phyloP scores from a whole-genome alignment of 2,329 filamentous ascomycete species.

The Penicillium decumbens region DNA sequence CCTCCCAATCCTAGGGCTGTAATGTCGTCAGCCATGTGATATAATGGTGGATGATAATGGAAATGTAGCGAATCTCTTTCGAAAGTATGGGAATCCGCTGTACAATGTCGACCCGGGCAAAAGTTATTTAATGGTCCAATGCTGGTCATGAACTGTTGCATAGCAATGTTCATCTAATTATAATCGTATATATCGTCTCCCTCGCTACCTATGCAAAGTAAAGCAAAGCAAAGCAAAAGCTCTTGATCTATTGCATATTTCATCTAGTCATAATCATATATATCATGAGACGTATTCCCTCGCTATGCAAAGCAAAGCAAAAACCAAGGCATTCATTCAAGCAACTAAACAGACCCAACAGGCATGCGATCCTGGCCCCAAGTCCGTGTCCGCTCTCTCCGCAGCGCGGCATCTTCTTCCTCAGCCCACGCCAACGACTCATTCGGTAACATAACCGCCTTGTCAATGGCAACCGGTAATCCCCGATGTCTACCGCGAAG shows the following conservation, averaged over 20 bases:
- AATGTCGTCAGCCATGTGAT: not conserved
- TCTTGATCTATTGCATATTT: not conserved
- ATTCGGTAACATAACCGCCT: conserved; percentile 44
- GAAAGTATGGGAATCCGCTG: no score
- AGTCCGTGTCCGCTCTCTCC: conserved; percentile 26
- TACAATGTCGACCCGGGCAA: not conserved
- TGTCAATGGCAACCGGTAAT: conserved; percentile 50
- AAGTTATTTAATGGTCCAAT: not conserved
- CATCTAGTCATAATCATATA: not conserved
- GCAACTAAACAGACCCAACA: conserved; percentile 22
- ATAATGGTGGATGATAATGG: no score
- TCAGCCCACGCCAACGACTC: conserved; percentile 41
- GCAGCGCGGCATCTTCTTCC: conserved; percentile 39
- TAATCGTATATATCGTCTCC: no score
- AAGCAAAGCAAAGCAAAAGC: no score
- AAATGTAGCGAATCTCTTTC: no score
- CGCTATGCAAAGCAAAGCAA: not conserved
- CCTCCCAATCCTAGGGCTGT: no score
- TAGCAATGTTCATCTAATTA: no score
- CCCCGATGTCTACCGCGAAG: not conserved
- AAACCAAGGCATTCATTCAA: not conserved
- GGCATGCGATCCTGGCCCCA: conserved; percentile 25
- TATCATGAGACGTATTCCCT: not conserved
- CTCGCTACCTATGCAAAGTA: no score
- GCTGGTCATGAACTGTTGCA: no score